Conservation (phyloP, 805 yeast species). For the Phaffomyces opuntiae region DNA sequence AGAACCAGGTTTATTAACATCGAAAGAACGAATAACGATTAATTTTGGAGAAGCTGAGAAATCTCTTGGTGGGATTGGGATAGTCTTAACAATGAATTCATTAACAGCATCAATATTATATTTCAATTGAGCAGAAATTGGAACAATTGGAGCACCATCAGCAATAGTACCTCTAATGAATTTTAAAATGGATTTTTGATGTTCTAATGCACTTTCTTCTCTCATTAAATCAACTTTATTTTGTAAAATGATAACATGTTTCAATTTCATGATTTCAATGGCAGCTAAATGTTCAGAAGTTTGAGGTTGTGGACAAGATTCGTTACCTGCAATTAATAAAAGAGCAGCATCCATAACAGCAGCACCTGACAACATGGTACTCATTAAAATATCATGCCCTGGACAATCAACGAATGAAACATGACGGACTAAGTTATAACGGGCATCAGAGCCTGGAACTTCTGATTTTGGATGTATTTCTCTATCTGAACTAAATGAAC, state of each 20-base stretch:
- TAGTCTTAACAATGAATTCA: conserved; percentile 88
- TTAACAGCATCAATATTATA: conserved; percentile 98
- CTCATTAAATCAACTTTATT: conserved; percentile 98
- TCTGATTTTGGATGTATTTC: conserved; percentile 92
- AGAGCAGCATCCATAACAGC: conserved; percentile 99
- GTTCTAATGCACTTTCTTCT: conserved; percentile 93
- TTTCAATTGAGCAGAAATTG: conserved; percentile 97
- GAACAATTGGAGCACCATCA: conserved; percentile 98
- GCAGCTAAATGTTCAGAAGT: conserved; percentile 99
- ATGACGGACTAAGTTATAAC: conserved; percentile 87
- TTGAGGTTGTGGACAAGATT: conserved; percentile 99
- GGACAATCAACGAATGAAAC: conserved; percentile 99
- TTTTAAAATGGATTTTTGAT: conserved; percentile 83
- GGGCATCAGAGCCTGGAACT: conserved; percentile 81
- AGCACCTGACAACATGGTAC: conserved; percentile 99
- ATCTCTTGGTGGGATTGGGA: conserved; percentile 96
- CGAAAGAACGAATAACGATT: conserved; percentile 96
- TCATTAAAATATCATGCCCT: conserved; percentile 99
- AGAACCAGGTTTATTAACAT: conserved; percentile 98
- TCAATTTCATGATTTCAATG: conserved; percentile 96
- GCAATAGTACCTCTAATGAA: conserved; percentile 98
- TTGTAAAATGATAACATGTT: conserved; percentile 92
- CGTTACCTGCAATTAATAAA: conserved; percentile 94
- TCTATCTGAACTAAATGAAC: conserved; percentile 88
- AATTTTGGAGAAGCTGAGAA: conserved; percentile 89